These are phyloP conservation scores for Pseudopyricularia javanii DNA, from an alignment of 2,329 filamentous ascomycete species.

Conservation along the genomic window DNA sequence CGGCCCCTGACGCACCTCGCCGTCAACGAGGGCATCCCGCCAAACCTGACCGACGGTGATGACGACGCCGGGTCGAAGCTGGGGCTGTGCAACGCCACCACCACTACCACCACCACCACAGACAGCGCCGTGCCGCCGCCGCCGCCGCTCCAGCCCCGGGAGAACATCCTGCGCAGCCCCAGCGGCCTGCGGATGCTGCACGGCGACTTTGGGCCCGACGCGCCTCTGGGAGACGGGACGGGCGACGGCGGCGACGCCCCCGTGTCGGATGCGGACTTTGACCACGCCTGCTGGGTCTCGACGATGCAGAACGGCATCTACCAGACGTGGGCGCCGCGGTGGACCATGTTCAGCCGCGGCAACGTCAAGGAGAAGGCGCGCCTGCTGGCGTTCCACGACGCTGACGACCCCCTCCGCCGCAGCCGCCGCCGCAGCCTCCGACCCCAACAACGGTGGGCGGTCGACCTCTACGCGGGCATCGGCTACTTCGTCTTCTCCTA, in stretches of 20 bases:
- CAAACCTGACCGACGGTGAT: constrained; percentile 16
- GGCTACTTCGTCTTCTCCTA: constrained; percentile 91
- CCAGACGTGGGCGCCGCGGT: constrained; percentile 78
- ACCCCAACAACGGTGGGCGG: constrained; percentile 30
- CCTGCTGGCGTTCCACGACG: constrained; percentile 40
- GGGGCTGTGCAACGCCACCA: too few species aligned
- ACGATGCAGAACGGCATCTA: constrained; percentile 67
- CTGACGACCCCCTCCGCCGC: not conserved
- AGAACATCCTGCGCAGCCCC: constrained; percentile 67
- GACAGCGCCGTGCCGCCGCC: too few species aligned
- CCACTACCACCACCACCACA: too few species aligned
- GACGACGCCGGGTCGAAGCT: not conserved
- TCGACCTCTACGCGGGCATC: constrained; percentile 86
- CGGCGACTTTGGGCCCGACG: constrained; percentile 59
- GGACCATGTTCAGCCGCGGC: constrained; percentile 90
- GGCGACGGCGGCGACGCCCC: not conserved
- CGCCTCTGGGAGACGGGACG: constrained; percentile 1
- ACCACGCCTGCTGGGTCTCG: constrained; percentile 62
- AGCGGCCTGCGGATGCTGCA: constrained; percentile 55
- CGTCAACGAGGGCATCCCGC: constrained; percentile 49
- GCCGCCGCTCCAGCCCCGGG: constrained; percentile 14
- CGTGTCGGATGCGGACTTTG: constrained; percentile 40
- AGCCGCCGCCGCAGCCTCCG: not conserved
- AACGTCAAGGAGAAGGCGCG: constrained; percentile 84
- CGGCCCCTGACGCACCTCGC: constrained; percentile 41